Evolutionary conservation across 148 eudicot genomes (phyloP).

Genomic region (Dysphania ambrosioides): DNA sequence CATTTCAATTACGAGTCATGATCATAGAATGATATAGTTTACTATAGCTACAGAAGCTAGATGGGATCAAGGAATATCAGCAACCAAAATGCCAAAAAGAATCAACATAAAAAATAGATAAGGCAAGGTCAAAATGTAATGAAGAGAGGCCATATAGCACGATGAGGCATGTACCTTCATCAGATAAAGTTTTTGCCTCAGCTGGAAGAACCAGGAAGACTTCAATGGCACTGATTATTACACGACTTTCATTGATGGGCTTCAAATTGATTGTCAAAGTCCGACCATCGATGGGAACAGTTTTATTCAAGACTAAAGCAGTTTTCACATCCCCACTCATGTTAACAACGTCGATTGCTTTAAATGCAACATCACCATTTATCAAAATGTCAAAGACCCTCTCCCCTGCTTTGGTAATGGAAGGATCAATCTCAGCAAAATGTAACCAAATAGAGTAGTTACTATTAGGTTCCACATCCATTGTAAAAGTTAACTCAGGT

Average conservation of each 20-base stretch:
- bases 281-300: slow-evolving; percentile 75
- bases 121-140: background rate
- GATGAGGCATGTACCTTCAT: slow-evolving; percentile 60
- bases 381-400: slow-evolving; percentile 80
- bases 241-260: slow-evolving; percentile 61
- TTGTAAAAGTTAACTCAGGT: slow-evolving; percentile 57
- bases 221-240: slow-evolving; percentile 73
- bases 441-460: slow-evolving; percentile 96
- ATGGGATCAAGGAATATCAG: background rate
- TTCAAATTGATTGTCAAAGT: slow-evolving; percentile 61
- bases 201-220: slow-evolving; percentile 67
- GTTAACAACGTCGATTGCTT: slow-evolving; percentile 62
- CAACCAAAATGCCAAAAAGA: background rate
- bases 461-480: slow-evolving; percentile 87
- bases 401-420: slow-evolving; percentile 59
- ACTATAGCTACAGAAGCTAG: too few species aligned
- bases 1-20: background rate
- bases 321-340: slow-evolving; percentile 67
- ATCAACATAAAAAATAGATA: background rate
- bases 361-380: slow-evolving; percentile 66
- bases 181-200: slow-evolving; percentile 68
- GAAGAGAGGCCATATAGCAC: slow-evolving; percentile 7
- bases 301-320: slow-evolving; percentile 80
- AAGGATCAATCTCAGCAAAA: slow-evolving; percentile 92
- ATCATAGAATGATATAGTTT: background rate